Percentiles rank a stretch among this genome's conserved stretches.
Conservation (phyloP, 2,329 filamentous ascomycete species). For the Aspergillus fumigatus region DNA sequence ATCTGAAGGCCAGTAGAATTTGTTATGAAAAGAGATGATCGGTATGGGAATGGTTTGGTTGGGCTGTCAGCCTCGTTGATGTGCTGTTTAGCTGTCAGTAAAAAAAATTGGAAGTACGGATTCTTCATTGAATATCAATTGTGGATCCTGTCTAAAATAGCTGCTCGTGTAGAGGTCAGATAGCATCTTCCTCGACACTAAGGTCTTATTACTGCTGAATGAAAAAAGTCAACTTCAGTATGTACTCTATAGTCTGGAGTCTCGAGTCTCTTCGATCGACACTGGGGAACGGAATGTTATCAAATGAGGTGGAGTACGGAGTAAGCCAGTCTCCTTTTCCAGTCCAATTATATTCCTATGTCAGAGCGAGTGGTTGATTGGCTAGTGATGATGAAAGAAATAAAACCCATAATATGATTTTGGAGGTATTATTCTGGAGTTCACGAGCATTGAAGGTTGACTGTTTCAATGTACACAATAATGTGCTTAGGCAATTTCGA, state of each 20-base stretch:
- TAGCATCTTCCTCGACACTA: background rate
- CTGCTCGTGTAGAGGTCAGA: background rate
- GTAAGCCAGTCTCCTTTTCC: background rate
- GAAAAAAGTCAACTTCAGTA: constrained; percentile 4
- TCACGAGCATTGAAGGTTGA: background rate
- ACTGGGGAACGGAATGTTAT: background rate
- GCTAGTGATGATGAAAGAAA: background rate
- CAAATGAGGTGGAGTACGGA: background rate
- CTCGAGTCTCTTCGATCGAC: background rate
- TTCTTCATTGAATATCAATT: background rate
- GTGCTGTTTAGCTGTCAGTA: background rate
- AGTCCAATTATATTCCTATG: background rate
- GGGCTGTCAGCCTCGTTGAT: background rate
- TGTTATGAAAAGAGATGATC: background rate
- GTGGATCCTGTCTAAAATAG: background rate
- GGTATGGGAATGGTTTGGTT: background rate
- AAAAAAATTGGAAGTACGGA: background rate
- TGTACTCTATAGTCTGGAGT: constrained; percentile 3
- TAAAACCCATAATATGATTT: background rate
- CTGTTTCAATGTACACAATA: background rate
- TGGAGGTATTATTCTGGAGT: background rate
- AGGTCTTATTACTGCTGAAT: background rate
- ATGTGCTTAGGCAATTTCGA: background rate
- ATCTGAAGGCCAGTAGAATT: background rate
- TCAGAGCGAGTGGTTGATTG: background rate